Percentiles rank a stretch among this genome's conserved stretches.
Conservation (phyloP, 2,329 filamentous ascomycete species). For the Beauveria sp. region DNA sequence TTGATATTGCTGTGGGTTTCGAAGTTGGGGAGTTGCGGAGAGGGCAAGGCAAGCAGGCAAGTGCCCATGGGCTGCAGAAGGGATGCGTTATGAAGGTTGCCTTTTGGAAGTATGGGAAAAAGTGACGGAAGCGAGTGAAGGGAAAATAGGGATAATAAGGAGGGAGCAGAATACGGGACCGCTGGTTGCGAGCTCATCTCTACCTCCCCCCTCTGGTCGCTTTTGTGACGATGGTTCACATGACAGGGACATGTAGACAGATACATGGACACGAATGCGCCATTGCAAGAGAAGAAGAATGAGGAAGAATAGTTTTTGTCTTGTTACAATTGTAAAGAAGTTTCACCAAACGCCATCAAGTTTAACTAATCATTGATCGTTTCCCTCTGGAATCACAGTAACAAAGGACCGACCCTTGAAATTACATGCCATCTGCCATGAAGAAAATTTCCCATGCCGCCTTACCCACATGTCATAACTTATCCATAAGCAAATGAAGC, state of each 20-base stretch:
- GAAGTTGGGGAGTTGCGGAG: background rate
- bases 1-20: background rate
- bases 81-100: background rate
- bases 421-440: background rate
- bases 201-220: background rate
- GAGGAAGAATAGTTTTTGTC: conserved; percentile 11
- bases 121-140: background rate
- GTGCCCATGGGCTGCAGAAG: background rate
- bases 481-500: background rate
- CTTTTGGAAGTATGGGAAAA: background rate
- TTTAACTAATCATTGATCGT: background rate
- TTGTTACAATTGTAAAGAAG: conserved; percentile 9
- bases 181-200: background rate
- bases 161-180: background rate
- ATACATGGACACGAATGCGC: background rate
- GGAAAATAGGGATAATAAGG: background rate
- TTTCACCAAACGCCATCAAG: conserved; percentile 1
- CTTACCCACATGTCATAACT: background rate
- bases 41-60: conserved; percentile 1
- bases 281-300: conserved; percentile 6
- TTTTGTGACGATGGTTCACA: background rate
- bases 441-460: background rate
- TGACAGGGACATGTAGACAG: background rate
- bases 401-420: background rate
- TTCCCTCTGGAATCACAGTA: background rate